Evolutionary conservation across 495 filamentous ascomycete species (phyloP).

Genomic region (Chaetomium tenue): DNA sequence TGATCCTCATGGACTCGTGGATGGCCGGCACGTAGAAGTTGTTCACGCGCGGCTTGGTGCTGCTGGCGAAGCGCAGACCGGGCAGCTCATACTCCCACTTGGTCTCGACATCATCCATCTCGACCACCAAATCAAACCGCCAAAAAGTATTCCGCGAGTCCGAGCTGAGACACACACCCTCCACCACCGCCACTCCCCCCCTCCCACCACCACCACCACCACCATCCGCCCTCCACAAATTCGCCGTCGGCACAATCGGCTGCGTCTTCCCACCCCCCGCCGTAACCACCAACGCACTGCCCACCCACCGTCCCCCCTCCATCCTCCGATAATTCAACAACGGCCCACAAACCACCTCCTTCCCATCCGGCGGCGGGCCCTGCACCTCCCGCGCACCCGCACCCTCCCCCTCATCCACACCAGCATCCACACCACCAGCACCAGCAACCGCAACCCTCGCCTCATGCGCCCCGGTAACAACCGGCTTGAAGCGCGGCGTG

Average conservation of each 20-base stretch:
- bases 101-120: slow-evolving; percentile 53
- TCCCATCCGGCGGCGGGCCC: slow-evolving; percentile 37
- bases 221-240: slow-evolving; percentile 33
- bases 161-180: slow-evolving; percentile 70
- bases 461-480: slow-evolving; percentile 41
- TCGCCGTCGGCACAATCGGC: slow-evolving; percentile 34
- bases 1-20: slow-evolving; percentile 85
- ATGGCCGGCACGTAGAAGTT: slow-evolving; percentile 73
- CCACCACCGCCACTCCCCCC: slow-evolving; percentile 16
- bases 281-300: slow-evolving; percentile 78
- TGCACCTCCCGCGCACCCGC: background rate
- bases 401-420: background rate
- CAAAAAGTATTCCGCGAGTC: slow-evolving; percentile 77
- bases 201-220: slow-evolving; percentile 16
- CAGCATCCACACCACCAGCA: background rate
- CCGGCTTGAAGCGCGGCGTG: slow-evolving; percentile 42
- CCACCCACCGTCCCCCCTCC: slow-evolving; percentile 69
- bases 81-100: slow-evolving; percentile 61
- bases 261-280: slow-evolving; percentile 57
- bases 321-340: slow-evolving; percentile 82
- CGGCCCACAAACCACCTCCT: slow-evolving; percentile 74
- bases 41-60: slow-evolving; percentile 49
- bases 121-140: slow-evolving; percentile 66
- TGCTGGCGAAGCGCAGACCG: slow-evolving; percentile 45
- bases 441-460: slow-evolving; percentile 22